A percentile compares a stretch with the other conserved stretches of the same genome.
Evolutionary conservation across 345 rosid genomes (phyloP).

Genomic region (Pseudoturritis turrita): DNA sequence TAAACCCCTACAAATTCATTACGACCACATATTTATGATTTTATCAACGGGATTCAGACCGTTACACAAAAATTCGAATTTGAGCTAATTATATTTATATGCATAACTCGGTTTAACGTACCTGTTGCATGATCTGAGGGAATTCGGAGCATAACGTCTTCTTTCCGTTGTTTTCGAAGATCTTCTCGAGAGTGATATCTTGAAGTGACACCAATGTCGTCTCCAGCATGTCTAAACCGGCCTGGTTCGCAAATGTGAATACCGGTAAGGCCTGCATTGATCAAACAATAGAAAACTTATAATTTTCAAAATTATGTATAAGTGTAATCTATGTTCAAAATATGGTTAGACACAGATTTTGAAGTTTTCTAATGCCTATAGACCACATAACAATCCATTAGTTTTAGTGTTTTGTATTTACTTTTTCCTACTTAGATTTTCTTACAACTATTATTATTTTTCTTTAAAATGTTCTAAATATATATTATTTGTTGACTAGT

Average conservation of each 20-base stretch:
- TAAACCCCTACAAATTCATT: conserved; percentile 58
- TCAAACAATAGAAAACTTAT: background rate
- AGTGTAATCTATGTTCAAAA: background rate
- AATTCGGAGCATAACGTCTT: conserved; percentile 70
- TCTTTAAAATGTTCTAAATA: too few relatives aligned
- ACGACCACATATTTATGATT: background rate
- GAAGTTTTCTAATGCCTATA: background rate
- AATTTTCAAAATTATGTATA: background rate
- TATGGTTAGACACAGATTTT: background rate
- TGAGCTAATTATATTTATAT: background rate
- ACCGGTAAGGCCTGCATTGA: conserved; percentile 56
- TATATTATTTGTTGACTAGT: too few relatives aligned
- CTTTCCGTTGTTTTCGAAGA: conserved; percentile 64
- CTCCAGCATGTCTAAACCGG: conserved; percentile 98
- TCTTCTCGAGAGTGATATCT: conserved; percentile 72
- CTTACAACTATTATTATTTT: too few relatives aligned
- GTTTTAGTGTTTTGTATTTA: background rate
- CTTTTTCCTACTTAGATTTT: too few relatives aligned
- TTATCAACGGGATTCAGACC: background rate
- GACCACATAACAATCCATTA: background rate
- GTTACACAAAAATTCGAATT: background rate
- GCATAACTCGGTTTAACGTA: conserved; percentile 8
- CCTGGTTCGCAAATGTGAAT: conserved; percentile 88
- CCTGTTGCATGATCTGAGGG: conserved; percentile 88
- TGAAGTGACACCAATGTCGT: conserved; percentile 82